phyloP scores from a whole-genome alignment of 805 yeast genomes.

The Naumovozyma baii region DNA sequence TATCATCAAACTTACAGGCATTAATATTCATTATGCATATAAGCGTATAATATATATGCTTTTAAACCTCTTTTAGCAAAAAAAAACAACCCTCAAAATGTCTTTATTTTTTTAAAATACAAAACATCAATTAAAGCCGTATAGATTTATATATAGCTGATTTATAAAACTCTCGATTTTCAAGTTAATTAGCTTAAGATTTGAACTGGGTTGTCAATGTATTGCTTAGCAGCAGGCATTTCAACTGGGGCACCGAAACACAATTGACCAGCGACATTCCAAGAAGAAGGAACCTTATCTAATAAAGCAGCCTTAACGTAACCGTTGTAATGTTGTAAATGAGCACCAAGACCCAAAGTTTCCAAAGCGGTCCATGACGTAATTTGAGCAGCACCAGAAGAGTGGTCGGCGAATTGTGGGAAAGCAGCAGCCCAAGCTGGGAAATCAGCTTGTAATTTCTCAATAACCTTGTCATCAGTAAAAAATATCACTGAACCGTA shows the following conservation, averaged over 20 bases:
- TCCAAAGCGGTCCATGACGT: slow-evolving; percentile 40
- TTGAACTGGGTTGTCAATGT: slow-evolving; percentile 36
- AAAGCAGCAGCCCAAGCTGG: slow-evolving; percentile 36
- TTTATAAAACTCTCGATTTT: too few relatives aligned
- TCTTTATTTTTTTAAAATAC: too few relatives aligned
- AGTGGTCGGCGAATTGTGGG: slow-evolving; percentile 41
- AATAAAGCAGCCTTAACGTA: slow-evolving; percentile 34
- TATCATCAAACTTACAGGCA: neutral
- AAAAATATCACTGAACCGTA: slow-evolving; percentile 43
- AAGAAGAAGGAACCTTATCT: slow-evolving; percentile 33
- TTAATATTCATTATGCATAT: too few relatives aligned
- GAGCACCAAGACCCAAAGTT: slow-evolving; percentile 39
- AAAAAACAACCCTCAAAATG: too few relatives aligned
- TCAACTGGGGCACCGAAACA: slow-evolving; percentile 40
- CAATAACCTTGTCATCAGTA: slow-evolving; percentile 34
- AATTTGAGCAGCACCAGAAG: slow-evolving; percentile 43
- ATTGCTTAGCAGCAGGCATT: slow-evolving; percentile 33
- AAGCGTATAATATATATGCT: too few relatives aligned
- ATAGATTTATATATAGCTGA: neutral
- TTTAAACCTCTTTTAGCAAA: too few relatives aligned
- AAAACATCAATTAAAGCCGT: too few relatives aligned
- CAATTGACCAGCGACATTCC: slow-evolving; percentile 42
- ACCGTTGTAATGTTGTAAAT: slow-evolving; percentile 45
- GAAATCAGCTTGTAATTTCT: slow-evolving; percentile 35
- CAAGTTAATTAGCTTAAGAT: slow-evolving; percentile 21